Evolutionary conservation across 2,329 filamentous ascomycete genomes (phyloP).

Genomic region (Leptographium flavum): DNA sequence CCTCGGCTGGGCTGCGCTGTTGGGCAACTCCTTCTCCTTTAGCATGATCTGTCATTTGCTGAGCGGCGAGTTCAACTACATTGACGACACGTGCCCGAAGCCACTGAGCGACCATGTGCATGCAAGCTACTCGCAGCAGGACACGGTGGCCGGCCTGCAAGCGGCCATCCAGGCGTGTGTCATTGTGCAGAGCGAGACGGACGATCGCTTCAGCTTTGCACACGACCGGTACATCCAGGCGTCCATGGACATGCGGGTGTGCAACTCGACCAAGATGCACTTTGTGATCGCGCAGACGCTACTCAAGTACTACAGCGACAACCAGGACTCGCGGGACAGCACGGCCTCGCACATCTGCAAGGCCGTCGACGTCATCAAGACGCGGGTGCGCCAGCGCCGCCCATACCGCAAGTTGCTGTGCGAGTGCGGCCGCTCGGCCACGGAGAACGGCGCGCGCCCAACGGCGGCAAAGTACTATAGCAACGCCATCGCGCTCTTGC

Average conservation of each 20-base stretch:
- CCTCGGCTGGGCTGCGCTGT: constrained; percentile 70
- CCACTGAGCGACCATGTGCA: constrained; percentile 20
- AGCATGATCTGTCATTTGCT: constrained; percentile 64
- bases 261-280: constrained; percentile 67
- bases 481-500: constrained; percentile 63
- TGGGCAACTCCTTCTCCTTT: constrained; percentile 77
- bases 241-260: constrained; percentile 54
- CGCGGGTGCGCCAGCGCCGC: constrained; percentile 41
- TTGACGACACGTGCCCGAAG: constrained; percentile 24
- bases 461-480: constrained; percentile 75
- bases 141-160: constrained; percentile 67
- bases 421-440: constrained; percentile 62
- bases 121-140: constrained; percentile 44
- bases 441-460: constrained; percentile 68
- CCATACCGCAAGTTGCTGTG: constrained; percentile 64
- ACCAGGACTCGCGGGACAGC: constrained; percentile 52
- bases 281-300: constrained; percentile 76
- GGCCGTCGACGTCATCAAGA: constrained; percentile 60
- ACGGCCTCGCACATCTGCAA: constrained; percentile 72
- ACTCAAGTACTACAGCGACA: constrained; percentile 52
- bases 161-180: constrained; percentile 68
- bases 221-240: constrained; percentile 80
- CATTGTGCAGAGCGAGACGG: constrained; percentile 65
- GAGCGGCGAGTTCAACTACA: constrained; percentile 55
- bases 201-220: constrained; percentile 76